A percentile compares a stretch with the other conserved stretches of the same genome.
Evolutionary conservation across 2,329 filamentous ascomycete species (phyloP).

Genomic region (Microdochium paspali): DNA sequence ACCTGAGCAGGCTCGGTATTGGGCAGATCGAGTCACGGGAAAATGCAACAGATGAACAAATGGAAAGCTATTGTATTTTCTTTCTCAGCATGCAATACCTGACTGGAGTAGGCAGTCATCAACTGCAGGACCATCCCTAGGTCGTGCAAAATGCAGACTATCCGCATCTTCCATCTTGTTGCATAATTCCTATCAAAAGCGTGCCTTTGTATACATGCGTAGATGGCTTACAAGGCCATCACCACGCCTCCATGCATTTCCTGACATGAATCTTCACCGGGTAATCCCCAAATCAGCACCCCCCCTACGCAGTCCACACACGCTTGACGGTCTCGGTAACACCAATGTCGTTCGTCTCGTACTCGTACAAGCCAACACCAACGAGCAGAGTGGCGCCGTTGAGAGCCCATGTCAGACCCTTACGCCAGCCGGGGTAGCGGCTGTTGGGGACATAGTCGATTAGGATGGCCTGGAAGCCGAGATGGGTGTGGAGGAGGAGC

Average conservation of each 20-base stretch:
- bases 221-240: too few relatives aligned
- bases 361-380: conserved; percentile 89
- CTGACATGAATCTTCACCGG: not conserved
- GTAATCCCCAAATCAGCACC: not conserved
- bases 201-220: too few relatives aligned
- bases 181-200: too few relatives aligned
- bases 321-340: conserved; percentile 82
- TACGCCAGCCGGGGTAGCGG: conserved; percentile 58
- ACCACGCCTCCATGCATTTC: too few relatives aligned
- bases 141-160: too few relatives aligned
- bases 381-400: conserved; percentile 71
- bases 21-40: too few relatives aligned
- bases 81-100: not conserved
- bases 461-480: conserved; percentile 85
- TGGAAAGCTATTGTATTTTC: not conserved
- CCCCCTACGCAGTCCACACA: conserved; percentile 69
- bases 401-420: conserved; percentile 66
- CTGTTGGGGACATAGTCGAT: conserved; percentile 81
- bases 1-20: too few relatives aligned
- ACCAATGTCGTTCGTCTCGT: conserved; percentile 97
- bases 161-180: too few relatives aligned
- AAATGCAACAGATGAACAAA: too few relatives aligned
- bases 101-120: too few relatives aligned
- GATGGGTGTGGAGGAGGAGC: conserved; percentile 86
- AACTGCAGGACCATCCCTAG: too few relatives aligned